phyloP scores from a whole-genome alignment of 2,329 filamentous ascomycete species.

The Grosmannia penicillata region DNA sequence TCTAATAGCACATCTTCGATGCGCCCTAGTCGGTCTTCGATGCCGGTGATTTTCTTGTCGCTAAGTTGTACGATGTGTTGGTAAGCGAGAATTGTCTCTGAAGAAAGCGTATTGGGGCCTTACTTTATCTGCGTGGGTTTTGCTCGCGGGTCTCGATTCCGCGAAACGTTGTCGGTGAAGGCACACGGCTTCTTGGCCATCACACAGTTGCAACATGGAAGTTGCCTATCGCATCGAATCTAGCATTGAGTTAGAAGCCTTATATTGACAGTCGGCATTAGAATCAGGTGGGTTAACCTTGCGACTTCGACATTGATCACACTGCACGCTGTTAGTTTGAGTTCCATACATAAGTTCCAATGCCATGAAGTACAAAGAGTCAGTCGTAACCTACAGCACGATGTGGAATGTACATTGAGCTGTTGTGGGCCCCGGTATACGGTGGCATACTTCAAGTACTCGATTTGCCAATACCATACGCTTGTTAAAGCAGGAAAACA shows the following conservation, averaged over 20 bases:
- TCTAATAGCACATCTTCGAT: neutral
- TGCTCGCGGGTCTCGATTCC: neutral
- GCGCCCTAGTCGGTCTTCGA: neutral
- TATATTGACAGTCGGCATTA: too few species aligned
- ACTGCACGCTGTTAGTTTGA: neutral
- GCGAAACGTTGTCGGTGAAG: neutral
- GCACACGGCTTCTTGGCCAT: conserved; percentile 1
- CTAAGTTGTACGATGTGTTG: neutral
- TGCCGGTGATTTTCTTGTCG: neutral
- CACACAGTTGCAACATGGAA: conserved; percentile 3
- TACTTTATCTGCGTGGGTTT: neutral
- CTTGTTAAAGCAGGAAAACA: too few species aligned
- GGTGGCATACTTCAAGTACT: too few species aligned
- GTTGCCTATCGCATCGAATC: conserved; percentile 3
- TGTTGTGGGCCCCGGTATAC: too few species aligned
- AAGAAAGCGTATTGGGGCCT: neutral
- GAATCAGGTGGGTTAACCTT: neutral
- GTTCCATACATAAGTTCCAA: too few species aligned
- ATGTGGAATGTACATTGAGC: conserved; percentile 1
- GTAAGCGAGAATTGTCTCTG: neutral
- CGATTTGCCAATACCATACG: too few species aligned
- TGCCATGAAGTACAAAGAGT: too few species aligned
- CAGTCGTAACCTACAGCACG: neutral
- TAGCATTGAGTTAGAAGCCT: neutral
- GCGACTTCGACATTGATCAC: conserved; percentile 4